Evolutionary conservation across 371 early-diverging fungal species (phyloP).

Genomic region (Umbelopsis sp.): DNA sequence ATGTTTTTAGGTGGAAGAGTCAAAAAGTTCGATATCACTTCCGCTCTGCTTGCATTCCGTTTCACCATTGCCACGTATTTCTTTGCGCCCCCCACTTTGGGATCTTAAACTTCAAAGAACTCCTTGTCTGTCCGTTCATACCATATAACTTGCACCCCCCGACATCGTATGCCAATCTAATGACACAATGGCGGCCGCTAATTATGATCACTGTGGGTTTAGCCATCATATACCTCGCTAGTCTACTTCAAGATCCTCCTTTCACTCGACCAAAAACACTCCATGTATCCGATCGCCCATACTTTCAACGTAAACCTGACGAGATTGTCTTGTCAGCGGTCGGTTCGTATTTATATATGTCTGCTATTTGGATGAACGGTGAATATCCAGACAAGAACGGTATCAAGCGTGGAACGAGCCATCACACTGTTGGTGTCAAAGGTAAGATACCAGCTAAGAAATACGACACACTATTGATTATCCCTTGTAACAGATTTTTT

Average conservation of each 20-base stretch:
- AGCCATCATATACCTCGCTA: slow-evolving; percentile 11
- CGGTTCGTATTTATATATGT: slow-evolving; percentile 36
- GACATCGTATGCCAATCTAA: background rate
- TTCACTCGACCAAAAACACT: slow-evolving; percentile 7
- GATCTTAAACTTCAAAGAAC: no score
- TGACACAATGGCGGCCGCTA: slow-evolving; percentile 13
- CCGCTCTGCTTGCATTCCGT: no score
- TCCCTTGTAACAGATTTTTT: background rate
- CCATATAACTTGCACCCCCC: background rate
- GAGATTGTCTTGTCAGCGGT: slow-evolving; percentile 27
- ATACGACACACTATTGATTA: background rate
- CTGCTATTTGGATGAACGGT: slow-evolving; percentile 34
- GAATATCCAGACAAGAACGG: slow-evolving; percentile 15
- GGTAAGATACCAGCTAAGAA: slow-evolving; percentile 7
- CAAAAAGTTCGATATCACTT: no score
- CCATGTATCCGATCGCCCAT: slow-evolving; percentile 4
- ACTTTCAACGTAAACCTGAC: slow-evolving; percentile 28
- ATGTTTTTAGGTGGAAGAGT: no score
- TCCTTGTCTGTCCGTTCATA: no score
- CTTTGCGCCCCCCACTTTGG: no score
- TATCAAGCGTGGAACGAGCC: slow-evolving; percentile 28
- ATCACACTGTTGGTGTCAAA: slow-evolving; percentile 22
- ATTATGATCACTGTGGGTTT: slow-evolving; percentile 10
- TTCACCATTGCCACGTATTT: no score
- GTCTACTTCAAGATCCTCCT: slow-evolving; percentile 18